These are phyloP conservation scores for Laburnicola sp. DNA, from an alignment of 2,329 filamentous ascomycete genomes.

Conservation along the genomic window DNA sequence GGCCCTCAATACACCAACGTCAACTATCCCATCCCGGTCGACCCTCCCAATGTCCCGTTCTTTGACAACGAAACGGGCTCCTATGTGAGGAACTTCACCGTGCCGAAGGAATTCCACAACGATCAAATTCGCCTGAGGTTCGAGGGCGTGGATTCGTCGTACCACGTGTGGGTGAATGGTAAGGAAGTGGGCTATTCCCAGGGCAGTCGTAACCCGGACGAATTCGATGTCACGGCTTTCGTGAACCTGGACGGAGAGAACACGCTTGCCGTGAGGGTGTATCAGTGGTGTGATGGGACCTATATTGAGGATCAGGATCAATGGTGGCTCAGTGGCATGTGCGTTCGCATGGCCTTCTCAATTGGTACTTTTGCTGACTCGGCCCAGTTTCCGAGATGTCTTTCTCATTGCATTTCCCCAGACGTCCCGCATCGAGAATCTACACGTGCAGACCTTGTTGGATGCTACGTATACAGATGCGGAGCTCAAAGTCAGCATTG, in stretches of 20 bases:
- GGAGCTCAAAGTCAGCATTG: slow-evolving; percentile 54
- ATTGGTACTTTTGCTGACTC: slow-evolving; percentile 10
- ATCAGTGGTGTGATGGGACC: slow-evolving; percentile 69
- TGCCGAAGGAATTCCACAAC: slow-evolving; percentile 56
- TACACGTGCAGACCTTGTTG: slow-evolving; percentile 59
- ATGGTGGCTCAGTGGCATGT: slow-evolving; percentile 65
- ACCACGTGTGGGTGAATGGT: slow-evolving; percentile 70
- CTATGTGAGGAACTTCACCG: slow-evolving; percentile 60
- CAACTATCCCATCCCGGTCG: slow-evolving; percentile 66
- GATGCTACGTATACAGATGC: slow-evolving; percentile 57
- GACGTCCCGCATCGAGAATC: slow-evolving; percentile 58
- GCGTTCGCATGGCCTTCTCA: slow-evolving; percentile 6
- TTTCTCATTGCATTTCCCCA: slow-evolving; percentile 61
- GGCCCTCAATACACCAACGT: slow-evolving; percentile 70
- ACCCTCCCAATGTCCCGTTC: slow-evolving; percentile 63
- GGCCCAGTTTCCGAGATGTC: slow-evolving; percentile 68
- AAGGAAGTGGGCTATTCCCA: slow-evolving; percentile 67
- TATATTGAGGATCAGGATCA: slow-evolving; percentile 73
- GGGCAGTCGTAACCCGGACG: slow-evolving; percentile 67
- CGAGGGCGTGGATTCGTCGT: slow-evolving; percentile 72
- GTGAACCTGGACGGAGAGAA: slow-evolving; percentile 56
- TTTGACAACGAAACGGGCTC: slow-evolving; percentile 67
- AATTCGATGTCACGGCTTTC: slow-evolving; percentile 66
- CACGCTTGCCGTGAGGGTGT: slow-evolving; percentile 65
- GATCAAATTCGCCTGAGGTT: slow-evolving; percentile 66